A percentile compares a stretch with the other conserved stretches of the same genome.
phyloP scores from a whole-genome alignment of 2,329 filamentous ascomycete species.

The Beauveria bassiana region DNA sequence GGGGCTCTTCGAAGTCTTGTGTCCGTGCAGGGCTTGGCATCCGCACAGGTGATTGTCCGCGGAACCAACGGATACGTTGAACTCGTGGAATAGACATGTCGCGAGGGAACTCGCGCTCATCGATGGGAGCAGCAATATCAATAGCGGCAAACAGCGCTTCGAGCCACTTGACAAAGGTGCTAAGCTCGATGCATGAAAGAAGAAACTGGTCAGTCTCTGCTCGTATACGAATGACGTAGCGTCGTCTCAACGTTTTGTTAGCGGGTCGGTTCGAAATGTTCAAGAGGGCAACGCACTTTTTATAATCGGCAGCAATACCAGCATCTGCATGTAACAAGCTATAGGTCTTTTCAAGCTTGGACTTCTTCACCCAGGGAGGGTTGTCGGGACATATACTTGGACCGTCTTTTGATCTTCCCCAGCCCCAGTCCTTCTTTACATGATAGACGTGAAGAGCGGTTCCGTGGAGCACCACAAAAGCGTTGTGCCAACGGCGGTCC shows the following conservation, averaged over 20 bases:
- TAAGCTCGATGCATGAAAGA: conserved; percentile 56
- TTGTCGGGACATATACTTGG: conserved; percentile 42
- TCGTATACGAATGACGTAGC: conserved; percentile 63
- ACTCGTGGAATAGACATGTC: conserved; percentile 55
- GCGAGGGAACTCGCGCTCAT: conserved; percentile 58
- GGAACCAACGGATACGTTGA: conserved; percentile 44
- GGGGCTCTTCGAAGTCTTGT: conserved; percentile 13
- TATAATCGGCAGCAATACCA: conserved; percentile 65
- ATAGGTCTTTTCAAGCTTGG: conserved; percentile 57
- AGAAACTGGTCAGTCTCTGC: conserved; percentile 69
- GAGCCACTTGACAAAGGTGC: conserved; percentile 61
- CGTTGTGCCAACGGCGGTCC: conserved; percentile 56
- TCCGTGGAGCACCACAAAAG: conserved; percentile 57
- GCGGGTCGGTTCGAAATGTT: neutral
- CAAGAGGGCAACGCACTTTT: conserved; percentile 44
- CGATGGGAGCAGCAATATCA: conserved; percentile 61
- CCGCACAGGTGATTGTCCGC: conserved; percentile 28
- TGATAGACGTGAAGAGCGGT: conserved; percentile 61
- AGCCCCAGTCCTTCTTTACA: conserved; percentile 49
- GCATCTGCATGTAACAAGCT: conserved; percentile 68
- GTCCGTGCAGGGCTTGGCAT: conserved; percentile 12
- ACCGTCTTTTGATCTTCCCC: conserved; percentile 39
- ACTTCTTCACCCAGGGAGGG: conserved; percentile 44
- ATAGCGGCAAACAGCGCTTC: conserved; percentile 65
- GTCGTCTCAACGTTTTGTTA: conserved; percentile 32